phyloP scores from a whole-genome alignment of 176 grass and related monocot genomes.

The Oryza brachyantha region DNA sequence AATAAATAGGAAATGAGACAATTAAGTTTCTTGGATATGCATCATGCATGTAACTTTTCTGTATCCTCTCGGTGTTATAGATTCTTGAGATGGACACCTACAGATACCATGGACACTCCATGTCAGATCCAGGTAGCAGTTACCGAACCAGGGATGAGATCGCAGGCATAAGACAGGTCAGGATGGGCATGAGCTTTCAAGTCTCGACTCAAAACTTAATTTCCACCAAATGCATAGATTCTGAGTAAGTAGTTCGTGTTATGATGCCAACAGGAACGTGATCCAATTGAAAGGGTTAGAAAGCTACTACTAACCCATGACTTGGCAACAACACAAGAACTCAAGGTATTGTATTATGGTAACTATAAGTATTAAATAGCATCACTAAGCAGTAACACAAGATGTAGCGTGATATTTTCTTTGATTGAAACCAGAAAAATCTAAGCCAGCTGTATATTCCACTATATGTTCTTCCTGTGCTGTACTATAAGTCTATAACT shows the following conservation, averaged over 20 bases:
- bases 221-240: neutral
- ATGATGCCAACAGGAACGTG: conserved; percentile 55
- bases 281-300: conserved; percentile 78
- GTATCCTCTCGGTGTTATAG: conserved; percentile 37
- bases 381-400: neutral
- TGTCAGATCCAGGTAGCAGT: conserved; percentile 91
- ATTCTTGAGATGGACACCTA: conserved; percentile 99
- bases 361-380: neutral
- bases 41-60: neutral
- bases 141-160: conserved; percentile 83
- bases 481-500: no score
- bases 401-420: neutral
- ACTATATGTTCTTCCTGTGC: no score
- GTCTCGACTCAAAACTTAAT: neutral
- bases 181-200: neutral
- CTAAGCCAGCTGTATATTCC: no score
- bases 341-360: conserved; percentile 60
- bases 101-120: conserved; percentile 88
- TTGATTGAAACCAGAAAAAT: neutral
- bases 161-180: conserved; percentile 70
- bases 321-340: conserved; percentile 55
- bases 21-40: neutral
- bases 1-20: neutral
- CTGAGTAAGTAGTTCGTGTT: neutral
- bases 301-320: conserved; percentile 81